Percentiles rank a stretch among this genome's conserved stretches.
Conservation (phyloP, 2,329 filamentous ascomycete species). For the Cadophora malorum region DNA sequence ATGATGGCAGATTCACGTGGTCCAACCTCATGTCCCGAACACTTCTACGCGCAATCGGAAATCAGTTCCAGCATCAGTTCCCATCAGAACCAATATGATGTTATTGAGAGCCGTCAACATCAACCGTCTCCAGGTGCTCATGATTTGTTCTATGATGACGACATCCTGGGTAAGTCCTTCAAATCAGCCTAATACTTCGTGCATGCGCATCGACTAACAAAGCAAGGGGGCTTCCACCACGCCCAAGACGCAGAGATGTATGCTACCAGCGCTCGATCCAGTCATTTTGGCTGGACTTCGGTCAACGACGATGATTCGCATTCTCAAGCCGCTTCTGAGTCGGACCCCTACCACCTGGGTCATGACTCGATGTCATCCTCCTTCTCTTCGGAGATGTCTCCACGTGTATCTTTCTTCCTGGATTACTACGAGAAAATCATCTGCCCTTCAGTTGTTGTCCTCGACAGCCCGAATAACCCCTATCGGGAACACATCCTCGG, state of each 20-base stretch:
- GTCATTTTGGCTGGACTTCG: slow-evolving; percentile 44
- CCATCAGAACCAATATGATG: slow-evolving; percentile 63
- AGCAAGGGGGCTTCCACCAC: slow-evolving; percentile 31
- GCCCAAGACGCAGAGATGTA: slow-evolving; percentile 41
- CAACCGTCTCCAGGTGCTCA: slow-evolving; percentile 40
- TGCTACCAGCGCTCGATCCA: slow-evolving; percentile 43
- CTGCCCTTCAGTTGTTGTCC: slow-evolving; percentile 88
- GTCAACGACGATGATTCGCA: slow-evolving; percentile 44
- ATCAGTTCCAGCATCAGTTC: slow-evolving; percentile 65
- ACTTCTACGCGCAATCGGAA: slow-evolving; percentile 66
- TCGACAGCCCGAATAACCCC: slow-evolving; percentile 85
- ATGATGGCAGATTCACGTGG: slow-evolving; percentile 62
- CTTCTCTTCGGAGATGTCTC: slow-evolving; percentile 66
- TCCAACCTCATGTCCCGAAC: slow-evolving; percentile 65
- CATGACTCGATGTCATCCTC: slow-evolving; percentile 59
- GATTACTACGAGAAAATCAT: slow-evolving; percentile 94
- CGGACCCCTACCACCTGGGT: slow-evolving; percentile 38
- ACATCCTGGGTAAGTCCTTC: slow-evolving; percentile 47
- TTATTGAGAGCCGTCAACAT: slow-evolving; percentile 42
- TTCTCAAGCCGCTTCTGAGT: slow-evolving; percentile 41
- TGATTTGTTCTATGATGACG: slow-evolving; percentile 47
- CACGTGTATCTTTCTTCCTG: slow-evolving; percentile 86
- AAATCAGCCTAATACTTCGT: slow-evolving; percentile 31
- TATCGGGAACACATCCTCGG: slow-evolving; percentile 84
- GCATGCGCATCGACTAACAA: slow-evolving; percentile 32